A percentile compares a stretch with the other conserved stretches of the same genome.
Evolutionary conservation across 345 rosid species (phyloP).

Genomic region (Pistacia atlantica): DNA sequence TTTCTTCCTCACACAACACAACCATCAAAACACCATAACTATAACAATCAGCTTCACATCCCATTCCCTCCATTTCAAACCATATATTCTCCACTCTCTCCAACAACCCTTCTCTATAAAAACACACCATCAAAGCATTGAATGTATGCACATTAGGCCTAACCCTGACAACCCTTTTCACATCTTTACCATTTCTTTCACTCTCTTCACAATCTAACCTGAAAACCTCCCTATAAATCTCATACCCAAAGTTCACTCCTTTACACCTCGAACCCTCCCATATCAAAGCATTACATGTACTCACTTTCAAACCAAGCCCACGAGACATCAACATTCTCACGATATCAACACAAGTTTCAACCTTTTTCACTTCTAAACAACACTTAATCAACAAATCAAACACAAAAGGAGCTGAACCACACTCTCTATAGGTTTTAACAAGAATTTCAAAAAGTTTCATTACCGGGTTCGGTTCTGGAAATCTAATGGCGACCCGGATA

Average conservation of each 20-base stretch:
- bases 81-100: conserved; percentile 66
- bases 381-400: conserved; percentile 68
- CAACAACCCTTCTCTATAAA: conserved; percentile 52
- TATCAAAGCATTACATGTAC: conserved; percentile 65
- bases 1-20: conserved; percentile 53
- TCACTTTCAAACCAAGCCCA: conserved; percentile 55
- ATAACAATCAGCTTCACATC: conserved; percentile 47
- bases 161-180: conserved; percentile 31
- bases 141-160: conserved; percentile 65
- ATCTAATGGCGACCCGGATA: conserved; percentile 51
- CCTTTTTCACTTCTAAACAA: conserved; percentile 62
- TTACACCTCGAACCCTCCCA: conserved; percentile 40
- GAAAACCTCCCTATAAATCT: conserved; percentile 65
- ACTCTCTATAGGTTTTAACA: conserved; percentile 61
- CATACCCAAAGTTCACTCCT: conserved; percentile 52
- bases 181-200: conserved; percentile 9
- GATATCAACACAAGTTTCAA: conserved; percentile 58
- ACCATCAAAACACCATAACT: conserved; percentile 64
- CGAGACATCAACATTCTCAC: conserved; percentile 60
- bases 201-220: conserved; percentile 29
- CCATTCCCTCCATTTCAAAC: conserved; percentile 57
- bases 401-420: conserved; percentile 92
- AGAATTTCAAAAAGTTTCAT: conserved; percentile 44
- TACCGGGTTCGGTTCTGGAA: conserved; percentile 25
- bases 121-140: conserved; percentile 65